phyloP scores from a whole-genome alignment of 2,329 filamentous ascomycete species.

The Taxawa tesnikishii region DNA sequence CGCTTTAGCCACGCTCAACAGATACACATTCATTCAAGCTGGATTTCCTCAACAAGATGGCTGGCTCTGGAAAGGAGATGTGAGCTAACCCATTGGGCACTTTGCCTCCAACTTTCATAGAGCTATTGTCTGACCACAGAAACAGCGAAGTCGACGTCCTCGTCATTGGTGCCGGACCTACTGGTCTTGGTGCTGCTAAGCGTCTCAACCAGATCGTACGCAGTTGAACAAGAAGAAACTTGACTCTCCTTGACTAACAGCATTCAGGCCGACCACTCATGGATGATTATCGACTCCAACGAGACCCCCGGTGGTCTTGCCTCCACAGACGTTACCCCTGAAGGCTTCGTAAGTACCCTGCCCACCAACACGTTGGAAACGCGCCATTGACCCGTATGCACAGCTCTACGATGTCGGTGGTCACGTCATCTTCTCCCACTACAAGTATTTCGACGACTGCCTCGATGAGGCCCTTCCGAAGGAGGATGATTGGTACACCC shows the following conservation, averaged over 20 bases:
- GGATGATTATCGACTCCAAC: conserved; percentile 89
- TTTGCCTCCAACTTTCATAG: background rate
- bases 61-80: conserved; percentile 9
- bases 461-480: conserved; percentile 93
- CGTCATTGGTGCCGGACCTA: conserved; percentile 94
- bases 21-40: conserved; percentile 7
- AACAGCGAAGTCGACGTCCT: conserved; percentile 85
- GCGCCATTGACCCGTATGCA: conserved; percentile 7
- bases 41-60: background rate
- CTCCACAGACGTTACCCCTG: conserved; percentile 85
- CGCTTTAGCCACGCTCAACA: conserved; percentile 3
- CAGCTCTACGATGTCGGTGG: conserved; percentile 97
- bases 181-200: conserved; percentile 95
- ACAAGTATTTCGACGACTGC: conserved; percentile 99
- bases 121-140: conserved; percentile 7
- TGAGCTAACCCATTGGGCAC: conserved; percentile 2
- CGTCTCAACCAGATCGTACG: conserved; percentile 90
- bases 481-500: conserved; percentile 89
- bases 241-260: conserved; percentile 5
- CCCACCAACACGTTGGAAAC: too few species aligned
- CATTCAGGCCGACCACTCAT: conserved; percentile 72
- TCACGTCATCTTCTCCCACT: conserved; percentile 98
- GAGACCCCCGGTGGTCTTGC: conserved; percentile 91
- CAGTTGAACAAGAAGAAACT: conserved; percentile 7
- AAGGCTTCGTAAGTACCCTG: conserved; percentile 75